These are phyloP conservation scores for Termitomyces sp. DNA, from an alignment of 768 basidiomycete species.

Conservation along the genomic window DNA sequence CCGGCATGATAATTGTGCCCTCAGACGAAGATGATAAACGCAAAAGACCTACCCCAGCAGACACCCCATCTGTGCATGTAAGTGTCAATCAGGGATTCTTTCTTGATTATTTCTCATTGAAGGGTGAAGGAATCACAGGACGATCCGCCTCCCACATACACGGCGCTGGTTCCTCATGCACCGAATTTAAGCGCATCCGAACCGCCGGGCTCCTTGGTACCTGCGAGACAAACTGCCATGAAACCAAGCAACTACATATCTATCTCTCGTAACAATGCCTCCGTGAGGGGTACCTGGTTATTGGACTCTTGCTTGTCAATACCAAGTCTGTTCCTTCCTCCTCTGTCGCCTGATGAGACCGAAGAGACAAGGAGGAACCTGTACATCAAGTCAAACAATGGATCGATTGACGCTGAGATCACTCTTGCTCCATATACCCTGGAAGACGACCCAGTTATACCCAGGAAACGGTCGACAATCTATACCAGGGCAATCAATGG, in stretches of 20 bases:
- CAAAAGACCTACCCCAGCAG: background rate
- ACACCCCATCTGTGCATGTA: conserved; percentile 1
- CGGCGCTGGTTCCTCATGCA: conserved; percentile 1
- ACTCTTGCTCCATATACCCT: conserved; percentile 22
- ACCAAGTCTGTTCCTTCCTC: conserved; percentile 31
- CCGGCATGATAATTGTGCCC: conserved; percentile 5
- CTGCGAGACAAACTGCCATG: conserved; percentile 10
- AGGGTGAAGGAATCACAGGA: conserved; percentile 4
- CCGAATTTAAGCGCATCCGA: background rate
- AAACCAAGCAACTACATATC: conserved; percentile 29
- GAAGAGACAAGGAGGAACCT: conserved; percentile 36
- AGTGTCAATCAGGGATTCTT: background rate
- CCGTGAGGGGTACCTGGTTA: conserved; percentile 32
- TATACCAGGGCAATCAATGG: conserved; percentile 23
- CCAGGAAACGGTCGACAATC: conserved; percentile 11
- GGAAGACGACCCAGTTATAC: background rate
- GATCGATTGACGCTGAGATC: conserved; percentile 32
- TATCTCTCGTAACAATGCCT: conserved; percentile 20
- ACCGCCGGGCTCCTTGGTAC: background rate
- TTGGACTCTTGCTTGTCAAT: conserved; percentile 37
- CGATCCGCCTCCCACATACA: conserved; percentile 18
- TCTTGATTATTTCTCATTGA: background rate
- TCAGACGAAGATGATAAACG: conserved; percentile 7
- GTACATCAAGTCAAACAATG: conserved; percentile 24
- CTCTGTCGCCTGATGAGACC: conserved; percentile 26